phyloP scores from a whole-genome alignment of 2,329 filamentous ascomycete genomes.

The Fusarium sp. region DNA sequence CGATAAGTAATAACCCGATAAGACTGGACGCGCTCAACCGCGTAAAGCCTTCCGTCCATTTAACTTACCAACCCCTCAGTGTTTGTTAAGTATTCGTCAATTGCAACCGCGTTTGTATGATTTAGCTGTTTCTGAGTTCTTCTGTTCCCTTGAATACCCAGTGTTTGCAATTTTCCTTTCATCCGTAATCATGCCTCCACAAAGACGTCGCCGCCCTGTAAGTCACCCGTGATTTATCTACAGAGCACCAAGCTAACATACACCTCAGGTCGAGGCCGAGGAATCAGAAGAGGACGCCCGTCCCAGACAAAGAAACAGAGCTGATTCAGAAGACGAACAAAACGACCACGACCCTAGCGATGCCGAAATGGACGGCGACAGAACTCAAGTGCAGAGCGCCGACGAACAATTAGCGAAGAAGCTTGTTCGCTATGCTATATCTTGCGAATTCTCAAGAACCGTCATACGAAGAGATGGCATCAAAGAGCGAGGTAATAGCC shows the following conservation, averaged over 20 bases:
- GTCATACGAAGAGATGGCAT: slow-evolving; percentile 71
- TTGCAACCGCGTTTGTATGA: not conserved
- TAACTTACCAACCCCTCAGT: slow-evolving; percentile 14
- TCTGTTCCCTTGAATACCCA: not conserved
- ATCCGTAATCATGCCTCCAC: slow-evolving; percentile 47
- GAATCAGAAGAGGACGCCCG: slow-evolving; percentile 50
- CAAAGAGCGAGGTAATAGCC: slow-evolving; percentile 66
- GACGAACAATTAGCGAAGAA: slow-evolving; percentile 70
- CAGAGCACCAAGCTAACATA: slow-evolving; percentile 9
- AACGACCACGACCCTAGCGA: slow-evolving; percentile 53
- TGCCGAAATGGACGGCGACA: slow-evolving; percentile 49
- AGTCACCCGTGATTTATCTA: slow-evolving; percentile 21
- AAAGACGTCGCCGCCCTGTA: slow-evolving; percentile 51
- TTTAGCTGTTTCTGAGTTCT: not conserved
- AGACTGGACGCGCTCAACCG: slow-evolving; percentile 31
- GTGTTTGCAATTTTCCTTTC: not conserved
- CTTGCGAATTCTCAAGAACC: slow-evolving; percentile 72
- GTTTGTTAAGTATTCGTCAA: not conserved
- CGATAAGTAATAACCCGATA: slow-evolving; percentile 24
- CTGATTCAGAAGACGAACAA: slow-evolving; percentile 46
- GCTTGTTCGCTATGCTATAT: slow-evolving; percentile 74
- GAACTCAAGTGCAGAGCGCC: slow-evolving; percentile 50
- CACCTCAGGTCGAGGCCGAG: slow-evolving; percentile 42
- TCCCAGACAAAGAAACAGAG: slow-evolving; percentile 48
- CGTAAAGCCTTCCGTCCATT: slow-evolving; percentile 18